These are phyloP conservation scores for Sideroxylon spinosum DNA, from an alignment of 179 eudicot genomes.

Conservation along the genomic window DNA sequence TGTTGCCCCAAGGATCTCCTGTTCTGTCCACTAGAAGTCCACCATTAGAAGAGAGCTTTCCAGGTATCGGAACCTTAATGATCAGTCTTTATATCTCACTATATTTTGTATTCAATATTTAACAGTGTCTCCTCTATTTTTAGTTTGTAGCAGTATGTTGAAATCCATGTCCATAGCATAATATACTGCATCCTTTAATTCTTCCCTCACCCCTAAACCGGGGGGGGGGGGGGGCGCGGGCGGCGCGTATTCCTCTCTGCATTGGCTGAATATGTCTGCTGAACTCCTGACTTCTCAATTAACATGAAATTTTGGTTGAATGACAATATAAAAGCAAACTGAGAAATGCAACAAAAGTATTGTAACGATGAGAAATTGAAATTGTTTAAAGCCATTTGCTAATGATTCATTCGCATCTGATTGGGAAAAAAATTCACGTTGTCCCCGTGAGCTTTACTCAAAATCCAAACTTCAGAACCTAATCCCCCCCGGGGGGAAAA, in stretches of 20 bases:
- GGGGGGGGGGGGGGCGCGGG: too few relatives aligned
- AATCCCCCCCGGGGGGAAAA: too few relatives aligned
- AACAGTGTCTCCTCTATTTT: not conserved
- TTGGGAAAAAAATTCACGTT: not conserved
- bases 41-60: slow-evolving; percentile 42
- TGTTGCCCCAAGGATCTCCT: slow-evolving; percentile 67
- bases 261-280: not conserved
- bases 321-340: not conserved
- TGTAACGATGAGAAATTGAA: not conserved
- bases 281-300: not conserved
- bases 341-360: not conserved
- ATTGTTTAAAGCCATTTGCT: not conserved
- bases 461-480: too few relatives aligned
- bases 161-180: not conserved
- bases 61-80: slow-evolving; percentile 40
- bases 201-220: not conserved
- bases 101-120: not conserved
- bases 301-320: not conserved
- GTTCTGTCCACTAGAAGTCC: slow-evolving; percentile 56
- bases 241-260: not conserved
- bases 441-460: too few relatives aligned
- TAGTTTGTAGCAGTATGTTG: not conserved
- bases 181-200: not conserved
- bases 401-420: too few relatives aligned
- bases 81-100: not conserved